A percentile compares a stretch with the other conserved stretches of the same genome.
Evolutionary conservation across 495 filamentous ascomycete genomes (phyloP).

Genomic region (Podospora pseudocomata): DNA sequence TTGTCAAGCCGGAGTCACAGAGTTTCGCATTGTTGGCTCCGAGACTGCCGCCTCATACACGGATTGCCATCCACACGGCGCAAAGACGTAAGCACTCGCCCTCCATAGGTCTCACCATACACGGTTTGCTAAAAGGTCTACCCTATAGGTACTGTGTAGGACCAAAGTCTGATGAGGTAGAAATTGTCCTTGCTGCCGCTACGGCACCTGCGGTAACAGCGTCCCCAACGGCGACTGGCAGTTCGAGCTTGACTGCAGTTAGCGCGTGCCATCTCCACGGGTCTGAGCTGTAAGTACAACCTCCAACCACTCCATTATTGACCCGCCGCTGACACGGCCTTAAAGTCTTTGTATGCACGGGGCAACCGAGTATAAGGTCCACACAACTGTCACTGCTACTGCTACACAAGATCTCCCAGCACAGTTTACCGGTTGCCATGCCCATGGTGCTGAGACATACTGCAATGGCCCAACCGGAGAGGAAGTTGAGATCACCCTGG

Average conservation of each 20-base stretch:
- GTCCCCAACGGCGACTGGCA: constrained; percentile 5
- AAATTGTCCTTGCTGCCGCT: constrained; percentile 14
- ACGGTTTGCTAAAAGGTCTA: not conserved
- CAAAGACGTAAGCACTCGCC: constrained; percentile 12
- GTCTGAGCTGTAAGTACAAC: constrained; percentile 12
- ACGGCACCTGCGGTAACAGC: constrained; percentile 7
- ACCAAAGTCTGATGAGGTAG: constrained; percentile 11
- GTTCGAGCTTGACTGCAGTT: constrained; percentile 13
- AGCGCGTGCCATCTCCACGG: constrained; percentile 21
- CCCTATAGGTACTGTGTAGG: constrained; percentile 13
- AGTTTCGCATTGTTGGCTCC: constrained; percentile 19
- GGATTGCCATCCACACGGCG: constrained; percentile 12
- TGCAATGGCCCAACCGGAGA: constrained; percentile 49
- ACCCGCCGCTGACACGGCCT: not conserved
- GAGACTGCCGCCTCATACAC: constrained; percentile 19
- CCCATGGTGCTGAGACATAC: constrained; percentile 24
- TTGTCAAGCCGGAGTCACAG: constrained; percentile 17
- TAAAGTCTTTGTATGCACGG: constrained; percentile 20
- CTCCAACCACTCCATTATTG: not conserved
- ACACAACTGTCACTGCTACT: constrained; percentile 19
- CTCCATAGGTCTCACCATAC: not conserved
- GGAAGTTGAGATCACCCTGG: constrained; percentile 18
- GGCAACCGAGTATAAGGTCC: constrained; percentile 19
- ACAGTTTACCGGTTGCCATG: constrained; percentile 25
- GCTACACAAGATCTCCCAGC: constrained; percentile 22